Base-by-base conservation (phyloP, 306 rosid species). In the Vigna nakashimae region DNA sequence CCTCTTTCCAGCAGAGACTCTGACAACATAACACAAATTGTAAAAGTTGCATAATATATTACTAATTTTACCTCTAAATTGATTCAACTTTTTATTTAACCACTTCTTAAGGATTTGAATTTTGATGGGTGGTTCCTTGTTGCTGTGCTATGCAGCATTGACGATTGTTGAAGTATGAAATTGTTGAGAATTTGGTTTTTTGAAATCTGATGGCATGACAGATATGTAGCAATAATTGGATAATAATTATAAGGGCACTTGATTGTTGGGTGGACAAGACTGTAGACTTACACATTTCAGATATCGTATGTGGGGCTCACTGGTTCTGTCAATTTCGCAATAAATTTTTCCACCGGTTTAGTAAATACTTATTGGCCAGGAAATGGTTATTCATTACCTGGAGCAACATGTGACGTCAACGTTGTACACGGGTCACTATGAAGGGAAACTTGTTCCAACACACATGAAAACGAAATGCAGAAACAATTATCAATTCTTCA, bases 371-470 rank as follows among this genome's bases (percentile, higher is more conserved):
- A 34, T 30, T 30, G 32, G 32, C 32, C 32, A 30, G 32, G 32
- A 30, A 30, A 30, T 4, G 32, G 32, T 30, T 30, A 30, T 60
- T 80, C 80, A 58, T 58, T 57, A 73, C 92, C 93, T 11, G 97
- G 93, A 36, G 89, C 82, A 48, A 90, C 83, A 78, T 88, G 90
- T 30, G 97, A 94, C 51, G 89, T 79, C 84, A 92, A 85, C 85
- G 92, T 85, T 15, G 97, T 96, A 86, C 91, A 92, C 76, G 85
- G 87, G 0, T 92, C 97, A 59, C 89, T 86, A 60, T 88, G 90
- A 46, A 94, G 97, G 67, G 93, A 88, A 78, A 91, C 84, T 18
- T 94, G 94, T 62, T 92, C 96, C 82, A 92, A 84, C 30, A 84
- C 88, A 78, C 65, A 83, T 52, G 14, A 83, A 62, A 79, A 7